Evolutionary conservation across 2,329 filamentous ascomycete species (phyloP).

Genomic region (Corniculantispora saksenae): DNA sequence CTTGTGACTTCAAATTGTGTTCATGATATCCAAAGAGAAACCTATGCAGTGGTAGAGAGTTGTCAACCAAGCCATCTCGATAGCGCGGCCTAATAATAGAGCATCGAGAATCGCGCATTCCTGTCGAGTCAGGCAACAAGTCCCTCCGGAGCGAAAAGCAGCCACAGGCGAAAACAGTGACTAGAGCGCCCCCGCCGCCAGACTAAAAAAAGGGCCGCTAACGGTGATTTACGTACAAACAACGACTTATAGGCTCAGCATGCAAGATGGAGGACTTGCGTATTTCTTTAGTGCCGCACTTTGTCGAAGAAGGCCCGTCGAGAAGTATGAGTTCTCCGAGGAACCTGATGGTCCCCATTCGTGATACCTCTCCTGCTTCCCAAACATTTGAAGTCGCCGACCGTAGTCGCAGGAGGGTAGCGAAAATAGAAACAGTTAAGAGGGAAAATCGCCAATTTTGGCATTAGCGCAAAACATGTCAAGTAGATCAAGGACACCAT

Average conservation of each 20-base stretch:
- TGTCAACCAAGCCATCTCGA: background rate
- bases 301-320: background rate
- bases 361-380: background rate
- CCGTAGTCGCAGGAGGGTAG: background rate
- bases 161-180: background rate
- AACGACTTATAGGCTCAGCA: background rate
- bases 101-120: slow-evolving; percentile 1
- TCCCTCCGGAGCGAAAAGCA: background rate
- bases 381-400: background rate
- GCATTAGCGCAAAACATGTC: background rate
- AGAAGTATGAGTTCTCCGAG: background rate
- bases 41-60: background rate
- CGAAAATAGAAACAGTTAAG: background rate
- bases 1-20: background rate
- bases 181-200: background rate
- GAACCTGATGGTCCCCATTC: background rate
- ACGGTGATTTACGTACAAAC: slow-evolving; percentile 1
- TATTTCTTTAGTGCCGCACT: background rate
- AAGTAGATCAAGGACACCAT: background rate
- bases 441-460: background rate
- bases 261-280: background rate
- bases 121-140: background rate
- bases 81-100: slow-evolving; percentile 2
- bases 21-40: background rate
- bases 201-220: background rate